phyloP scores from a whole-genome alignment of 495 filamentous ascomycete species.

The Hypoxylon subgilvum region DNA sequence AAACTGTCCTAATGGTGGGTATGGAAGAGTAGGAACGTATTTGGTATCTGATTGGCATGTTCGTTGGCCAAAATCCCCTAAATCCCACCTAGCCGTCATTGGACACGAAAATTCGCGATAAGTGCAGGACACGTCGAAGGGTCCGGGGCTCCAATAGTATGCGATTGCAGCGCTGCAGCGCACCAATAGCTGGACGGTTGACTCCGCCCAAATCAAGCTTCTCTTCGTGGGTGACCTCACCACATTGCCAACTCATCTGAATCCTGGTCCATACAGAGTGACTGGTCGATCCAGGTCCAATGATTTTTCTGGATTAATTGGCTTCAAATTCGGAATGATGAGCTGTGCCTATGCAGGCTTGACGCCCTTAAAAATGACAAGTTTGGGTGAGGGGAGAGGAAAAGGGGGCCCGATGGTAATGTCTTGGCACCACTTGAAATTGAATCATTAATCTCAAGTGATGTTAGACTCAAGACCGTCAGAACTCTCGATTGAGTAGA shows the following conservation, averaged over 20 bases:
- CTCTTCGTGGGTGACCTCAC: slow-evolving; percentile 27
- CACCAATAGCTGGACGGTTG: slow-evolving; percentile 30
- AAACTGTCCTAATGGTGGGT: slow-evolving; percentile 2
- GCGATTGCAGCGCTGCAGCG: slow-evolving; percentile 9
- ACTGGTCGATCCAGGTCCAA: slow-evolving; percentile 27
- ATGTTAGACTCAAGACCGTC: slow-evolving; percentile 10
- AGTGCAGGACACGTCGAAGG: slow-evolving; percentile 24
- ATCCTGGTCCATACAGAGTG: slow-evolving; percentile 19
- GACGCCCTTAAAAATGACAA: slow-evolving; percentile 17
- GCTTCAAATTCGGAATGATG: slow-evolving; percentile 32
- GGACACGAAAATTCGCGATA: slow-evolving; percentile 31
- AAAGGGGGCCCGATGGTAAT: slow-evolving; percentile 12
- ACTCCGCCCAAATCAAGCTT: slow-evolving; percentile 31
- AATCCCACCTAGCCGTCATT: slow-evolving; percentile 12
- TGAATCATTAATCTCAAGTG: slow-evolving; percentile 13
- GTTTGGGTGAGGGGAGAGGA: slow-evolving; percentile 7
- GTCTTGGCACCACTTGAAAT: slow-evolving; percentile 25
- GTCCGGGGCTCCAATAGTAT: slow-evolving; percentile 21
- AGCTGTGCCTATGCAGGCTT: slow-evolving; percentile 34
- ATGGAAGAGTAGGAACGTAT: slow-evolving; percentile 3
- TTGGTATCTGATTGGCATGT: slow-evolving; percentile 5
- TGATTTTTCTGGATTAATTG: slow-evolving; percentile 32
- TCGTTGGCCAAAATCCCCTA: not conserved
- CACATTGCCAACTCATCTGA: slow-evolving; percentile 38
- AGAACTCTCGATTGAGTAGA: too few species aligned